Evolutionary conservation across 192 early-diverging fungal genomes (phyloP), one percentile per base, ranked within the genome.

Genomic region (Coemansia sp.): DNA sequence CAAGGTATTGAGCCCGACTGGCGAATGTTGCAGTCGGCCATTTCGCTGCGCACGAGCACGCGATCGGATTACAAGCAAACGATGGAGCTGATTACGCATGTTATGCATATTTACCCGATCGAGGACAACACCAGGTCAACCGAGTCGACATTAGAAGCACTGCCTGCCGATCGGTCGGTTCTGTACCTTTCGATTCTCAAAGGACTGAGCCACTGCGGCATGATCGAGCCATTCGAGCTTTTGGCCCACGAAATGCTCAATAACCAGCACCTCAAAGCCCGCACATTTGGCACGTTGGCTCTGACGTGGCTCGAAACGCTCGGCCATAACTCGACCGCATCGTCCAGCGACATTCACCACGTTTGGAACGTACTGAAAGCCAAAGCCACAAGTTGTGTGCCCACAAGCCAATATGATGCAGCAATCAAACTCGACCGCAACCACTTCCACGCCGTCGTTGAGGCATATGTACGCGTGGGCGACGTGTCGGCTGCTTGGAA

Each of bases 381-480:
- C 7, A 55, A 66, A 48, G 35, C 51, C 6, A 21, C 50, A 51
- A 62, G 48, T 38, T 37, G 3, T 32, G 54, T 14, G 37, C 22
- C 24, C 1, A 14, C n/a, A 25, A 17, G 51, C 11, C 53, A 24
- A 2, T n/a, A 48, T 3, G 47, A 12, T 23, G 55, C 52, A 39
- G 60, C 23, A 17, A 64, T 59, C 41, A n/a, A 14, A 8, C 49
- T 81, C 19, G 75, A 75, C 43, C 59, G 55, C 41, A 75, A 72
- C 69, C 70, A 75, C 54, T 71, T 72, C 66, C 63, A 81, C 48
- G 60, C 79, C 38, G 64, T 39, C 3, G 75, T 81, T 14, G 73
- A 72, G 57, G 79, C 79, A 17, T 66, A 55, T 63, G 69, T 81
- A 25, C 79, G 79, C 24, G 63, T 75, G 43, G 72, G 73, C 43